phyloP scores from a whole-genome alignment of 208 protist species.

The Trypanosomatidae sp. region DNA sequence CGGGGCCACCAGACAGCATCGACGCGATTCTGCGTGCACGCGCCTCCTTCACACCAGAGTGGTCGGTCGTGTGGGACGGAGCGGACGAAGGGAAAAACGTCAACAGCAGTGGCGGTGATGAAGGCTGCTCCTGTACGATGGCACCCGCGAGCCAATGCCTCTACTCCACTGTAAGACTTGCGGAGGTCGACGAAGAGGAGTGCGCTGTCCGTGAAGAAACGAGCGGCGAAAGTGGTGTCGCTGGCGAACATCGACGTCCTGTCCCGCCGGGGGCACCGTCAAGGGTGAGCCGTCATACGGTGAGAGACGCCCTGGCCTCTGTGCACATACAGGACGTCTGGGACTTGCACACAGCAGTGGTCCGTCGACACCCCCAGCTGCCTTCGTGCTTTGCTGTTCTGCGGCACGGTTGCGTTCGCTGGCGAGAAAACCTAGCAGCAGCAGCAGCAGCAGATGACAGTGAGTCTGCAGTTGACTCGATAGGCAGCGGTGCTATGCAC shows the following conservation, averaged over 20 bases:
- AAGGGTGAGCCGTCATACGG: not conserved
- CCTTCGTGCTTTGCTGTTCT: conserved; percentile 19
- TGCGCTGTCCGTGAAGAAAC: not conserved
- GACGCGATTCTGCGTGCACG: not conserved
- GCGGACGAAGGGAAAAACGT: not conserved
- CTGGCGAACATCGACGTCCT: not conserved
- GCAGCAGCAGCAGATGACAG: not conserved
- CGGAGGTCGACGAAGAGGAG: not conserved
- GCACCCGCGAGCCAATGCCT: not conserved
- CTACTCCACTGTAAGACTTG: not conserved
- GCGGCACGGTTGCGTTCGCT: conserved; percentile 13
- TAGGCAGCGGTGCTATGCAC: not conserved
- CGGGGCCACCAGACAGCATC: not conserved
- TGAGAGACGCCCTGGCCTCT: not conserved
- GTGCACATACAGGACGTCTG: conserved; percentile 20
- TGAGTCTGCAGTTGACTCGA: not conserved
- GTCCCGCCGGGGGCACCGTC: not conserved
- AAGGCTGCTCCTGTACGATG: not conserved
- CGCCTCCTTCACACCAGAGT: not conserved
- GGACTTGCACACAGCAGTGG: conserved; percentile 9
- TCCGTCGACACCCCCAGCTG: conserved; percentile 18
- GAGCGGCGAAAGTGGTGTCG: not conserved
- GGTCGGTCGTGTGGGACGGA: conserved; percentile 3
- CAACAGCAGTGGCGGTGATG: not conserved
- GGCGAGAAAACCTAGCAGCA: not conserved